Percentiles rank a stretch among this genome's conserved stretches.
These are phyloP conservation scores for Amanita pseudoporphyria DNA, from an alignment of 768 basidiomycete species.

Conservation along the genomic window DNA sequence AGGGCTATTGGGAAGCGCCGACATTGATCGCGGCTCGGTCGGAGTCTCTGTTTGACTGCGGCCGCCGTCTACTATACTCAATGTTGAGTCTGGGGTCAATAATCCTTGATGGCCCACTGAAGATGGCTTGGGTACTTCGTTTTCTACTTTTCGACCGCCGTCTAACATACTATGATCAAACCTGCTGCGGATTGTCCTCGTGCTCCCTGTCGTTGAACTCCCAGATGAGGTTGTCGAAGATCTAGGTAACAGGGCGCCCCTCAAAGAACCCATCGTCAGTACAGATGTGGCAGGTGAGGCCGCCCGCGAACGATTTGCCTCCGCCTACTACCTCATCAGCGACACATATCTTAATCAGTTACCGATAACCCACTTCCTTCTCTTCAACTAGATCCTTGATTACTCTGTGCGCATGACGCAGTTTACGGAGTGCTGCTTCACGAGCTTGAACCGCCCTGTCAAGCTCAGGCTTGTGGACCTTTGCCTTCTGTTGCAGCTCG, in stretches of 20 bases:
- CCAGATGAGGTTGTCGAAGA: not conserved
- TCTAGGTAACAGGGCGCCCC: not conserved
- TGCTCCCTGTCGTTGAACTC: not conserved
- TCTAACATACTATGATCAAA: not conserved
- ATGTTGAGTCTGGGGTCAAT: not conserved
- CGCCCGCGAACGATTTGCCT: not conserved
- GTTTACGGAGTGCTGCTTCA: slow-evolving; percentile 21
- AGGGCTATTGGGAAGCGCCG: not conserved
- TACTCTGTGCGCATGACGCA: slow-evolving; percentile 29
- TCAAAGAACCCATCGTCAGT: not conserved
- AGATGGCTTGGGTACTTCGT: no score
- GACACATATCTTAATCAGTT: not conserved
- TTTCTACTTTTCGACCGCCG: no score
- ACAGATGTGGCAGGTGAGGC: slow-evolving; percentile 12
- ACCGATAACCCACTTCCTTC: slow-evolving; percentile 18
- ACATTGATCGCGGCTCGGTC: not conserved
- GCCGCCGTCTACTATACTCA: not conserved
- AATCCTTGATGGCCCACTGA: not conserved
- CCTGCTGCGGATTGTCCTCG: not conserved
- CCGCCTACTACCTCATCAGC: not conserved
- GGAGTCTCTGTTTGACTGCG: not conserved
- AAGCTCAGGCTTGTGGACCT: slow-evolving; percentile 19
- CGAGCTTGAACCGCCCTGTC: slow-evolving; percentile 23
- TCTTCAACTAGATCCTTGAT: slow-evolving; percentile 33
- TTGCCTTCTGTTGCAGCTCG: slow-evolving; percentile 22